Conservation (phyloP, 345 rosid species). For the Pugionium cornutum region DNA sequence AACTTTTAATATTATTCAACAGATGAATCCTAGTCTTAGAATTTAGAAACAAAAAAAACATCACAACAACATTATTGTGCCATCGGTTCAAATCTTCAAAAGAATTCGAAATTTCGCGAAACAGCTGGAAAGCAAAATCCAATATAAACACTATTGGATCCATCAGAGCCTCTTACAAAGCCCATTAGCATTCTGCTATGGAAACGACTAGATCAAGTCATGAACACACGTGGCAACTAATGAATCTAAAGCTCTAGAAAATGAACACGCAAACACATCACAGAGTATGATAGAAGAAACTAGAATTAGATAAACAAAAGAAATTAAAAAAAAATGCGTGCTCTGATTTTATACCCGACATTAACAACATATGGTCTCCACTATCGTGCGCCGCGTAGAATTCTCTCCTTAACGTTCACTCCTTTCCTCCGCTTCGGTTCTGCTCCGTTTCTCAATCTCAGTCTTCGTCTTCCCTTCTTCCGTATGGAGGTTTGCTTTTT, state of each 20-base stretch:
- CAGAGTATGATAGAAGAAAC: constrained; percentile 34
- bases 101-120: no score
- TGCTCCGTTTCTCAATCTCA: constrained; percentile 32
- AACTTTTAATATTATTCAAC: no score
- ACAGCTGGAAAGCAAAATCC: no score
- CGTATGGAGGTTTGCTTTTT: constrained; percentile 64
- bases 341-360: constrained; percentile 37
- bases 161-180: neutral
- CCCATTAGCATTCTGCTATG: neutral
- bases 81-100: no score
- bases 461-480: constrained; percentile 40
- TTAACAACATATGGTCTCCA: constrained; percentile 47
- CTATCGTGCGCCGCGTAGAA: constrained; percentile 45
- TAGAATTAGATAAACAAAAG: neutral
- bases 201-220: neutral
- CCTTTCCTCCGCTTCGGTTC: constrained; percentile 33
- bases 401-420: constrained; percentile 36
- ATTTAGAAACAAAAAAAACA: no score
- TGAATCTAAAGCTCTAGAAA: neutral
- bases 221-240: constrained; percentile 18
- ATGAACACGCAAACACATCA: constrained; percentile 10
- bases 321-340: constrained; percentile 9
- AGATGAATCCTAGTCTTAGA: no score
- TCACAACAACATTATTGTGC: no score
- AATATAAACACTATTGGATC: no score